Conservation (phyloP, 345 rosid genomes). For the Noccaea caerulescens region DNA sequence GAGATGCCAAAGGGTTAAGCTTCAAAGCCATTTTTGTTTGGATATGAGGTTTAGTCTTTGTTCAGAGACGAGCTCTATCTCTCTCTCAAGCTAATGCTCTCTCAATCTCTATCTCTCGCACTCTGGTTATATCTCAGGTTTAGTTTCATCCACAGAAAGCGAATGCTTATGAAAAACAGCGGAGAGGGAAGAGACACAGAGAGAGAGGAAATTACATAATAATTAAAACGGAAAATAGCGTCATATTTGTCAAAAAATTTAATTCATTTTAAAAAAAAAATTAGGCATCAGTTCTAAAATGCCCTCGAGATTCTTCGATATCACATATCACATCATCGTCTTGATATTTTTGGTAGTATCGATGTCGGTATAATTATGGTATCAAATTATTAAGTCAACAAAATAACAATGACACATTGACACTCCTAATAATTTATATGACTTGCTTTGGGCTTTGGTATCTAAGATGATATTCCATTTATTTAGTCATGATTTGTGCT, state of each 20-base stretch:
- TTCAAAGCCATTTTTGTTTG: slow-evolving; percentile 61
- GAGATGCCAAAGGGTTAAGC: slow-evolving; percentile 60
- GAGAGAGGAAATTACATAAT: neutral
- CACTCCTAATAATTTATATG: no score
- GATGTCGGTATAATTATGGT: slow-evolving; percentile 12
- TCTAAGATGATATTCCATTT: no score
- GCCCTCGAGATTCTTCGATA: slow-evolving; percentile 35
- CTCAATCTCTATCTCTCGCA: neutral
- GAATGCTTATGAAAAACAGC: slow-evolving; percentile 35
- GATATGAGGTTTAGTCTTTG: neutral
- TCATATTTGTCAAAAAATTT: slow-evolving; percentile 17
- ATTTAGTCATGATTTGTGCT: no score
- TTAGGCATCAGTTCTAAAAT: slow-evolving; percentile 29
- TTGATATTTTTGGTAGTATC: neutral
- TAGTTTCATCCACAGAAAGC: slow-evolving; percentile 48
- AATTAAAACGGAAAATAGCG: slow-evolving; percentile 9
- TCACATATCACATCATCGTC: slow-evolving; percentile 26
- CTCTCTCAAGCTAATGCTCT: neutral
- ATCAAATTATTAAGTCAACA: neutral
- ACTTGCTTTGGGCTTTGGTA: no score
- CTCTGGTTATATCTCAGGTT: slow-evolving; percentile 17
- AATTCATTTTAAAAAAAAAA: no score
- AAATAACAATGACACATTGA: neutral
- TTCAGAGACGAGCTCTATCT: neutral
- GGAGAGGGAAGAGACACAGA: slow-evolving; percentile 22